Base-by-base conservation (phyloP, 2,329 filamentous ascomycete genomes). In the Lecanoromycetidae sp. region DNA sequence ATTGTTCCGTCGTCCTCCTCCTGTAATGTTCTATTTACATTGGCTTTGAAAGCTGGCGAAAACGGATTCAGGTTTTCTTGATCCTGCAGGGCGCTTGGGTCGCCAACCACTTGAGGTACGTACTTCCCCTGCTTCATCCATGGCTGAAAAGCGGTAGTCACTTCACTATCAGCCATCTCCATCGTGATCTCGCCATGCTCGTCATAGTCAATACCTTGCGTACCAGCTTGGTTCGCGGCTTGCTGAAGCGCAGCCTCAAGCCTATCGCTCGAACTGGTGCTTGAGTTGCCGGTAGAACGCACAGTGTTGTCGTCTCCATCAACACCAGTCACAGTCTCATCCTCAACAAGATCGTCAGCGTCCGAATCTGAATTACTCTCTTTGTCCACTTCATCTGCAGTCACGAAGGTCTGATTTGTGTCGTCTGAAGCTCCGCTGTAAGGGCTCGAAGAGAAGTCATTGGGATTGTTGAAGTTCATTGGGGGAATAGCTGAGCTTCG, bases 251-350 rank as follows among this genome's bases (percentile, higher is more conserved):
- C 84, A 53, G 84, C 79, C 46, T 95, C 87, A 5, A 95, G 66
- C 8, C 79, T 78, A 20, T 77, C 79, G 53, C 80, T 87, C 5
- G 84, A 85, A 15, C 77, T 77, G 15, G 76, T 80, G 23, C 71
- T 71, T 22, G 67, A 69, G 44, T 65, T 71, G 36, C 71, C 75
- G 36, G 77, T 67, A 13, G 82, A 84, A 22, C 77, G 80, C 26
- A 77, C 77, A 1, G 82, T 87, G 52, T 82, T 75, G 56, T 88
- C 84, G 48, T 62, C 67, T 30, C 59, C 62, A 52, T 90, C 85
- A 36, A 94, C 69, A 29, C 81, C 90, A 79, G 88, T 86, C 63
- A 85, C 82, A 0, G 84, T 88, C 54, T 85, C 82, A 41, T 82
- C 80, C 35, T 85, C 82, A 75, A 40, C 74, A 46, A 67, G 64